These are phyloP conservation scores for Trichosporon sp. DNA, from an alignment of 1,284 basidiomycete species.

Conservation along the genomic window DNA sequence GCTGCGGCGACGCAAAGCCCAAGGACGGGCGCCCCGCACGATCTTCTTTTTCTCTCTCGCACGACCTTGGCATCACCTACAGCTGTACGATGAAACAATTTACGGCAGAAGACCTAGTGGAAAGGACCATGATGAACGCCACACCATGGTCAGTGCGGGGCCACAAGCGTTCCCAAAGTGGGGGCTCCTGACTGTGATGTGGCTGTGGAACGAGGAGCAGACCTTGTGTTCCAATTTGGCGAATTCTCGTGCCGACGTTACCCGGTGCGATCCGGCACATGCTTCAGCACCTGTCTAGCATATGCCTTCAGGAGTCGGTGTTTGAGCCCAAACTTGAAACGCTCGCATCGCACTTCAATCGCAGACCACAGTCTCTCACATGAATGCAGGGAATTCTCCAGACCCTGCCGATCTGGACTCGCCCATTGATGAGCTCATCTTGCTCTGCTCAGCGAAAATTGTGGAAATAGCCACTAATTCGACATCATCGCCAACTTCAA, in stretches of 20 bases:
- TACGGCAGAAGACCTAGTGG: not conserved
- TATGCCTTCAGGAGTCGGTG: not conserved
- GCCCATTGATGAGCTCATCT: too few species aligned
- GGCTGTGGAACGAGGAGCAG: not conserved
- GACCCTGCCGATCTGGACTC: not conserved
- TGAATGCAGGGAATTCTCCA: not conserved
- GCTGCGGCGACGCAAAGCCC: not conserved
- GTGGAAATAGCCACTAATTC: too few species aligned
- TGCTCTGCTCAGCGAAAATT: too few species aligned
- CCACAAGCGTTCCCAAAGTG: not conserved
- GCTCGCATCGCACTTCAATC: not conserved
- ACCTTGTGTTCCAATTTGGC: not conserved
- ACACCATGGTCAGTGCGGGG: constrained; percentile 1
- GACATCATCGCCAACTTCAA: too few species aligned
- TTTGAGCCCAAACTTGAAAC: constrained; percentile 3
- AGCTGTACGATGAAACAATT: not conserved
- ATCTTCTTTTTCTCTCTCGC: not conserved
- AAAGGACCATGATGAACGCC: not conserved
- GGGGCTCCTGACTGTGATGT: not conserved
- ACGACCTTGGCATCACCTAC: not conserved
- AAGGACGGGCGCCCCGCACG: not conserved
- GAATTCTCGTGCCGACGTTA: not conserved
- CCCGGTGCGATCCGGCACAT: not conserved
- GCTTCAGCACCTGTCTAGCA: not conserved
- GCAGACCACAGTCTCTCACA: not conserved